Conservation (phyloP, 176 grass and related monocot genomes). For the Oryza nivara region DNA sequence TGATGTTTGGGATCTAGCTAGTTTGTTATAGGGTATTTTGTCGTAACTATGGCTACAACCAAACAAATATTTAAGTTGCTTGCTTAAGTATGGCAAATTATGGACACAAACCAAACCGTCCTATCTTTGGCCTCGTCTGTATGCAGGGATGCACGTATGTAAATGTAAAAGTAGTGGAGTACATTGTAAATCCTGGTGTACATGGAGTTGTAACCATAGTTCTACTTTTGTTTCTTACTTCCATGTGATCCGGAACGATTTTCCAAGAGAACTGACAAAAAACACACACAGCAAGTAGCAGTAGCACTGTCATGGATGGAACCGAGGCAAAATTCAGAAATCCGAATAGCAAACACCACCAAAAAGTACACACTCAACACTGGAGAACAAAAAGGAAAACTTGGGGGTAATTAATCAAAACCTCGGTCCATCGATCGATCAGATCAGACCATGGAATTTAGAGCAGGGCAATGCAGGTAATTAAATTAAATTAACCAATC, state of each 20-base stretch:
- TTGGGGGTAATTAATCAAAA: background rate
- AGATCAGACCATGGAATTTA: background rate
- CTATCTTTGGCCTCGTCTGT: too few species aligned
- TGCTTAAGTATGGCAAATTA: too few species aligned
- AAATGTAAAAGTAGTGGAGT: too few species aligned
- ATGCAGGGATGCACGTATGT: too few species aligned
- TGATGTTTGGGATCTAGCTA: too few species aligned
- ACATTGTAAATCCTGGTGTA: background rate
- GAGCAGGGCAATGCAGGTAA: background rate
- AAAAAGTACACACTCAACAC: background rate
- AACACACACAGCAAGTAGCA: background rate
- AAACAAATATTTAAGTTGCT: too few species aligned
- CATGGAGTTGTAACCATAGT: background rate
- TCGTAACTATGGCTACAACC: too few species aligned
- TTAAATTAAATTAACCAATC: background rate
- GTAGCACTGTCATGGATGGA: background rate
- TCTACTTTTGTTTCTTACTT: background rate
- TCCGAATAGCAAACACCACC: background rate
- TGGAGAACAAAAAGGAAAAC: background rate
- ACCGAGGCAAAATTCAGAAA: background rate
- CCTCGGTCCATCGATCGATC: background rate
- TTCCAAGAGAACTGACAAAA: background rate
- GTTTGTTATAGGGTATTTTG: too few species aligned
- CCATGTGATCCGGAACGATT: slow-evolving; percentile 17
- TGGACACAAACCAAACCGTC: too few species aligned